These are phyloP conservation scores for Vinca major DNA, from an alignment of 305 asterid genomes.

Conservation along the genomic window DNA sequence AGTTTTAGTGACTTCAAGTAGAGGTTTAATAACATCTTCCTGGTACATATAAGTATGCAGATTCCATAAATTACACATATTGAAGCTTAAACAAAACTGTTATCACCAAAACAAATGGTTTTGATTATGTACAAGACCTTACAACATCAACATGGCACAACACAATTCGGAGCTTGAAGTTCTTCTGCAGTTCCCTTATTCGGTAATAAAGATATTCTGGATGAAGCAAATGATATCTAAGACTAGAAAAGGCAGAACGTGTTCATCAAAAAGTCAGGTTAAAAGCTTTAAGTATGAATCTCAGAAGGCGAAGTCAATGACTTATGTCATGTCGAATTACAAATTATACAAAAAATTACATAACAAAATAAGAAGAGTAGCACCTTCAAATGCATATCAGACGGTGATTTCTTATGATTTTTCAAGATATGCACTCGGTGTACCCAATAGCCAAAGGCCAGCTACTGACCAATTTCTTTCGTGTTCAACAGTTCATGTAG, in stretches of 20 bases:
- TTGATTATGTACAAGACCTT: conserved; percentile 23
- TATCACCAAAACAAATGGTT: conserved; percentile 1
- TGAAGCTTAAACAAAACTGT: not conserved
- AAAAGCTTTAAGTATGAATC: conserved; percentile 4
- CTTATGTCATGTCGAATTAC: not conserved
- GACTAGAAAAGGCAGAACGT: conserved; percentile 36
- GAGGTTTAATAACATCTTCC: conserved; percentile 91
- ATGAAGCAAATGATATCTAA: conserved; percentile 92
- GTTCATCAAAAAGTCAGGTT: conserved; percentile 6
- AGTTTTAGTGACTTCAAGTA: conserved; percentile 88
- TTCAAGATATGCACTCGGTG: not conserved
- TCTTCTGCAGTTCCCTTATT: conserved; percentile 87
- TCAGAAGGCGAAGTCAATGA: not conserved
- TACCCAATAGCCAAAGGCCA: conserved; percentile 6
- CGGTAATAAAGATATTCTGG: conserved; percentile 93
- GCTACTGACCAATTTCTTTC: not conserved
- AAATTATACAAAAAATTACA: not conserved
- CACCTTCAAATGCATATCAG: not conserved
- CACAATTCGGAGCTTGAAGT: conserved; percentile 75
- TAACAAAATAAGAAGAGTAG: not conserved
- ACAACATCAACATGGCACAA: conserved; percentile 97
- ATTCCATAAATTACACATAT: not conserved
- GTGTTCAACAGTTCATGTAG: not conserved
- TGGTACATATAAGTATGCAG: conserved; percentile 25
- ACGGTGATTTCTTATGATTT: not conserved